These are phyloP conservation scores for Olyra latifolia DNA, from an alignment of 176 grass and related monocot genomes.

Conservation along the genomic window DNA sequence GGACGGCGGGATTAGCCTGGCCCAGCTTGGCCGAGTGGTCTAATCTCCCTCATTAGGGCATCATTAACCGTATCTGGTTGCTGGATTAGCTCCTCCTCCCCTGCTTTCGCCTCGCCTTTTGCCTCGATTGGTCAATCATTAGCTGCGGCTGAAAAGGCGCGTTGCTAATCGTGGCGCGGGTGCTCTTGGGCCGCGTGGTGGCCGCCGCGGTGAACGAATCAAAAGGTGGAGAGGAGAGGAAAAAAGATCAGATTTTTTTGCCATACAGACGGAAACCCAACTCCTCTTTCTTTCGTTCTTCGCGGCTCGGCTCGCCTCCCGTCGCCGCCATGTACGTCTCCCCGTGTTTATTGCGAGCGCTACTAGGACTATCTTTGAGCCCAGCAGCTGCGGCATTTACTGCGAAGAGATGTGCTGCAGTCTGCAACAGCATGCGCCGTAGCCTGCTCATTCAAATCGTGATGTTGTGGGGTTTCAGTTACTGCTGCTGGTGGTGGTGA, in stretches of 20 bases:
- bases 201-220: constrained; percentile 28
- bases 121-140: constrained; percentile 38
- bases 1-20: constrained; percentile 5
- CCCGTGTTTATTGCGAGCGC: neutral
- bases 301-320: neutral
- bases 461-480: constrained; percentile 32
- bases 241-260: neutral
- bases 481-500: neutral
- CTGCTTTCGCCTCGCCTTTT: neutral
- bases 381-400: constrained; percentile 20
- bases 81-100: constrained; percentile 27
- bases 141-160: constrained; percentile 36
- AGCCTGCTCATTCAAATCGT: constrained; percentile 13
- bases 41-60: neutral
- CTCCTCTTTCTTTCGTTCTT: neutral
- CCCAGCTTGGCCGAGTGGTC: neutral
- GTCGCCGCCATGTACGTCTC: constrained; percentile 23
- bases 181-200: neutral
- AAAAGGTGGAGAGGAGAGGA: neutral
- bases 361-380: neutral
- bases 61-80: neutral
- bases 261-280: neutral
- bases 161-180: neutral
- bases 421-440: neutral
- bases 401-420: neutral